Evolutionary conservation across 2,329 filamentous ascomycete genomes (phyloP), one percentile per base, ranked within the genome.

Genomic region (Nakataea oryzae): DNA sequence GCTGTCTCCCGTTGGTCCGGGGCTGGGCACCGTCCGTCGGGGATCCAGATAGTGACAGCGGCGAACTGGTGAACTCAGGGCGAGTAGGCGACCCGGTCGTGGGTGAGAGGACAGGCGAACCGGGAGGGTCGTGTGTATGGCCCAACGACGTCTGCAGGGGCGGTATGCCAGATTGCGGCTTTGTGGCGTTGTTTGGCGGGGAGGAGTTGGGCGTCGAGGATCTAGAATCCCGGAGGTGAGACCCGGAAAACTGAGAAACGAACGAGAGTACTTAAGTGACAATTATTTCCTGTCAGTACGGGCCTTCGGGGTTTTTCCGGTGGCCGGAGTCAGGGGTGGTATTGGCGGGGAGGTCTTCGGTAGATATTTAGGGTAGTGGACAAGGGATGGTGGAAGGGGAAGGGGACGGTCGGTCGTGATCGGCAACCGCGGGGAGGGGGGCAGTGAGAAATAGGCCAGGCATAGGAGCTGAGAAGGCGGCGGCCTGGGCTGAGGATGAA

Each of bases 221-320:
- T 61, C 67, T 74, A 65, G 77, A 78, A 69, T 77, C 74, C 67
- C 69, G 59, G 12, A 47, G 70, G 64, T 74, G 70, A 64, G 76
- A 74, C 66, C 77, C 78, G 67, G 88, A 88, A 79, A 90, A 87
- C 76, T 87, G 86, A 74, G 89, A 91, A 83, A 96, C 93, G 76
- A 96, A 96, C 69, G 91, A 96, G 69, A 92, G 81, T 63, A 96
- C 91, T 96, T 54, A 28, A 24, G 47, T 41, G 58, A 14, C 27
- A 50, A 59, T 41, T 14, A 27, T 14, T 34, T 41, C 27, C 30
- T 34, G 58, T 59, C 32, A 59, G 58, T 41, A 47, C n/a, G 47
- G 34, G 32, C 41, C 24, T n/a, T 50, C 41, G 21, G 41, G 21
- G 41, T 50, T 50, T 50, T 50, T 17, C 24, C 17, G 41, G 7